These are phyloP conservation scores for Monilinia fructicola DNA, from an alignment of 2,329 filamentous ascomycete genomes.

Conservation along the genomic window DNA sequence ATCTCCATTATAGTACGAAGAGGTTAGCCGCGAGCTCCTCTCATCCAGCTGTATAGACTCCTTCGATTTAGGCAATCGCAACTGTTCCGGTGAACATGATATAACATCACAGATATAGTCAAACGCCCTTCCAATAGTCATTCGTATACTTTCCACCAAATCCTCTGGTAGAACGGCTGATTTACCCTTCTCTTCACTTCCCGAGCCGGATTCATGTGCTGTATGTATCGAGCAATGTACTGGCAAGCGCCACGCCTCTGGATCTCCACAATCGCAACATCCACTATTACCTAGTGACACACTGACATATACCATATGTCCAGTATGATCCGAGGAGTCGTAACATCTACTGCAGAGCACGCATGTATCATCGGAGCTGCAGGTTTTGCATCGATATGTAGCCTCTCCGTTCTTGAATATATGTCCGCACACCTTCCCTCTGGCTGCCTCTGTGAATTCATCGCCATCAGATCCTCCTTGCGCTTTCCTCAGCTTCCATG, in stretches of 20 bases:
- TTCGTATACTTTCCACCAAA: constrained; percentile 72
- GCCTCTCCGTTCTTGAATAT: constrained; percentile 95
- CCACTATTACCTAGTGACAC: constrained; percentile 89
- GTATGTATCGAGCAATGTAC: constrained; percentile 94
- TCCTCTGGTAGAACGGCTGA: constrained; percentile 67
- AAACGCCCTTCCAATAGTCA: constrained; percentile 80
- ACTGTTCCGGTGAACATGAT: constrained; percentile 94
- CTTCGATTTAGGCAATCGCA: constrained; percentile 80
- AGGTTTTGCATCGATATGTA: constrained; percentile 91
- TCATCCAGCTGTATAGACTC: constrained; percentile 83
- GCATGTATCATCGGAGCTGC: constrained; percentile 91
- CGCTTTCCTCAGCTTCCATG: constrained; percentile 78
- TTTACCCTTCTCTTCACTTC: constrained; percentile 58
- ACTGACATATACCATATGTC: constrained; percentile 85
- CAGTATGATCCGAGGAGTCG: constrained; percentile 90
- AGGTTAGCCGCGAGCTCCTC: constrained; percentile 69
- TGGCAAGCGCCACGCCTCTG: constrained; percentile 87
- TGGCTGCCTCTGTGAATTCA: constrained; percentile 88
- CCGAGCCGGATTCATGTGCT: constrained; percentile 50
- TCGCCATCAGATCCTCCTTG: constrained; percentile 92
- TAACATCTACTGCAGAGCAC: constrained; percentile 93
- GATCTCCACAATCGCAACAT: constrained; percentile 96
- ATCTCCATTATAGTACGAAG: constrained; percentile 71
- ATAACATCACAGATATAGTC: constrained; percentile 98
- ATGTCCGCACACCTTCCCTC: constrained; percentile 92